Evolutionary conservation across 805 yeast species (phyloP).

Genomic region (Barnettozyma siamensis): DNA sequence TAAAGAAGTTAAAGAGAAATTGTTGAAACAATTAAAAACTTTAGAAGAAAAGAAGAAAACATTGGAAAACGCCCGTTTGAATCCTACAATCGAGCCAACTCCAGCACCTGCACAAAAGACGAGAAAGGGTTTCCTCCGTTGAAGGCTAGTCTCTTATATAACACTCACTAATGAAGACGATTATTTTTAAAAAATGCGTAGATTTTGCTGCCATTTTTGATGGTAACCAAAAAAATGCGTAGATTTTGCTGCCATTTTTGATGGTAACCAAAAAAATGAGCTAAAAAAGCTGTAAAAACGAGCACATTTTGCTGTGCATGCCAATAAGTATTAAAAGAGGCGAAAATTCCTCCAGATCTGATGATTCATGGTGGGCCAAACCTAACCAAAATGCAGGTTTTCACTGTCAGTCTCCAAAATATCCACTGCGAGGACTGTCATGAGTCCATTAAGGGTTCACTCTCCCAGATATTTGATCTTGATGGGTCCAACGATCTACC

Average conservation of each 20-base stretch:
- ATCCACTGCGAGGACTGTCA: slow-evolving; percentile 55
- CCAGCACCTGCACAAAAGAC: slow-evolving; percentile 47
- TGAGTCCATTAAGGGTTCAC: slow-evolving; percentile 27
- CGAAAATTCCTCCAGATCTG: not conserved
- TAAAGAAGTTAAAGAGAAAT: slow-evolving; percentile 94
- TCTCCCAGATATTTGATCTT: slow-evolving; percentile 18
- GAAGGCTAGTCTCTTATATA: slow-evolving; percentile 4
- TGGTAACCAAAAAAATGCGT: not conserved
- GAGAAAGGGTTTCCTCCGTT: slow-evolving; percentile 79
- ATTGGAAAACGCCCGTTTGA: slow-evolving; percentile 57
- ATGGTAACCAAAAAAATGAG: too few species aligned
- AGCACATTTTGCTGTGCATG: not conserved
- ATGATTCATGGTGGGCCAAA: not conserved
- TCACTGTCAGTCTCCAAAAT: slow-evolving; percentile 27
- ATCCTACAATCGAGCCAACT: slow-evolving; percentile 31
- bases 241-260: not conserved
- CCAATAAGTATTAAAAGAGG: not conserved
- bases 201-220: not conserved
- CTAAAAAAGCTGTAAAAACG: too few species aligned
- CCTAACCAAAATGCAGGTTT: slow-evolving; percentile 8
- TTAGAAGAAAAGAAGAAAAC: slow-evolving; percentile 87
- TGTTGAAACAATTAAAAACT: slow-evolving; percentile 79
- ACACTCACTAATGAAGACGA: slow-evolving; percentile 1
- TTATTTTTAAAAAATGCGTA: not conserved
- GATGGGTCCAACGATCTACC: slow-evolving; percentile 3